Conservation (phyloP, 257 asterid genomes). For the Sherardia arvensis region DNA sequence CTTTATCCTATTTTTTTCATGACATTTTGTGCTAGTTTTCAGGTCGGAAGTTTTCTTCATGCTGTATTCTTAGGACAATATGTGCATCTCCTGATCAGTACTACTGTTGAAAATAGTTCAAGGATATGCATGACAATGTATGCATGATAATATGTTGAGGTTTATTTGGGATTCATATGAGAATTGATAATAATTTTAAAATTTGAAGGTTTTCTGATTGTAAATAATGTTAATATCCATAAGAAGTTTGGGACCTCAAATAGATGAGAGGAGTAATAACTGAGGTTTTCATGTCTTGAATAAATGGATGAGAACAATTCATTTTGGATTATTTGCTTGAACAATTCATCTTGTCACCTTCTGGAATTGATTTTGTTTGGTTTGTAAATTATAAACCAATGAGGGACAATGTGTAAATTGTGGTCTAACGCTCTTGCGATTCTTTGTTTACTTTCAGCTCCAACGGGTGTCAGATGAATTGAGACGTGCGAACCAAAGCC, state of each 20-base stretch:
- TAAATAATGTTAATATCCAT: not conserved
- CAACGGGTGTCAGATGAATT: slow-evolving; percentile 71
- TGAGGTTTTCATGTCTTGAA: not conserved
- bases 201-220: not conserved
- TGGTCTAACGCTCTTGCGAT: not conserved
- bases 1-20: not conserved
- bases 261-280: not conserved
- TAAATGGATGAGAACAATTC: not conserved
- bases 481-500: slow-evolving; percentile 47
- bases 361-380: not conserved
- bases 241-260: not conserved
- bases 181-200: not conserved
- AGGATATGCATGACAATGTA: no score
- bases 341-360: not conserved
- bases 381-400: no score
- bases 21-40: no score
- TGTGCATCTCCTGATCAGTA: not conserved
- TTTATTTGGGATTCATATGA: not conserved
- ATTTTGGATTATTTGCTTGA: not conserved
- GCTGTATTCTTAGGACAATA: not conserved
- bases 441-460: slow-evolving; percentile 34
- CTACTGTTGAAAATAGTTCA: no score
- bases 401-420: slow-evolving; percentile 5
- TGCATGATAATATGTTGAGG: not conserved
- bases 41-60: not conserved